Evolutionary conservation across 768 basidiomycete genomes (phyloP).

Genomic region (Termitomyces titanicus): DNA sequence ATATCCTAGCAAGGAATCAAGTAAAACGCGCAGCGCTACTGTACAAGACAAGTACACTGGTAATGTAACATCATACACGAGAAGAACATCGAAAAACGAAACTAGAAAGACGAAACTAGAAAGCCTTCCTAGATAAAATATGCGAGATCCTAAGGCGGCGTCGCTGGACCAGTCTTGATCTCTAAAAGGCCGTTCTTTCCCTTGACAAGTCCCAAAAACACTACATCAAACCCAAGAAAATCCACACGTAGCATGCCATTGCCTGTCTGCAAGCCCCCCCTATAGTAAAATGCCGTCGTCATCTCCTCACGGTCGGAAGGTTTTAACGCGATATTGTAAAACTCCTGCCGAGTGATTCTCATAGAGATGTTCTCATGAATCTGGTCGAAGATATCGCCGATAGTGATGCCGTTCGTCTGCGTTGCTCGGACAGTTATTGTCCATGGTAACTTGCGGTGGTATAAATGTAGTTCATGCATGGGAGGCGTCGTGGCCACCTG

Average conservation of each 20-base stretch:
- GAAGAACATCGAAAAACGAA: not conserved
- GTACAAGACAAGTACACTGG: not conserved
- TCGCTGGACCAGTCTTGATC: constrained; percentile 23
- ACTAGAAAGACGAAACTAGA: not conserved
- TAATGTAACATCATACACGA: not conserved
- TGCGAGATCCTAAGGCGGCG: not conserved
- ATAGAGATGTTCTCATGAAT: constrained; percentile 34
- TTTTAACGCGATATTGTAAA: constrained; percentile 42
- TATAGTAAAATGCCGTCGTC: constrained; percentile 31
- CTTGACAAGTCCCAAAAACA: constrained; percentile 30
- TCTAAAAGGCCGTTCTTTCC: constrained; percentile 26
- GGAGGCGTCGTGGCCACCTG: constrained; percentile 45
- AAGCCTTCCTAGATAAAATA: not conserved
- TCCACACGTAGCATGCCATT: constrained; percentile 44
- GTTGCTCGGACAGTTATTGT: constrained; percentile 42
- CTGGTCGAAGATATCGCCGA: constrained; percentile 44
- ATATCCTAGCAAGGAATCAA: not conserved
- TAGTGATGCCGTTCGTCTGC: constrained; percentile 40
- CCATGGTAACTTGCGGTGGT: constrained; percentile 50
- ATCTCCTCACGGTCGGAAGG: constrained; percentile 38
- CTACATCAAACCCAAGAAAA: constrained; percentile 41
- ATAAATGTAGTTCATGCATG: constrained; percentile 41
- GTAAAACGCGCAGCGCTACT: not conserved
- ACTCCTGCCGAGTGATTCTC: constrained; percentile 39
- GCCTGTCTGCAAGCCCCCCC: constrained; percentile 26